Evolutionary conservation across 371 early-diverging fungal species (phyloP), one percentile per base, ranked within the genome.

Genomic region (Haplosporangium sp.): DNA sequence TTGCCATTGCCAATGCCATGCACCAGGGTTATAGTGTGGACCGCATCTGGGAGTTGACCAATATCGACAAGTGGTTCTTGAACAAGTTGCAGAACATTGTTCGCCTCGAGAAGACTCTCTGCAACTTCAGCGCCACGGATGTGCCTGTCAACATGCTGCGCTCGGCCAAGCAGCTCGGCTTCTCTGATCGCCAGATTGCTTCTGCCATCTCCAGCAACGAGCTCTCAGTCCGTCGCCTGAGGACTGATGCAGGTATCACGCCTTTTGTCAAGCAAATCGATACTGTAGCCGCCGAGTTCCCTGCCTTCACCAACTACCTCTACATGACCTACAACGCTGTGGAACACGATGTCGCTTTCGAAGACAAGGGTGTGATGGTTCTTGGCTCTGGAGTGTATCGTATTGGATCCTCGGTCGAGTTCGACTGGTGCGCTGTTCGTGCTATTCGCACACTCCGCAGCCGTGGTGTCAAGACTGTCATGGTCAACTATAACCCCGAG

Each of bases 401-500:
- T 61, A 97, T 97, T 59, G 97, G 97, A 46, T 93, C 94, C 11
- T 92, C 92, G 36, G 97, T 97, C 48, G 96, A 96, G 82, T 97
- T 97, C 80, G 96, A 96, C 81, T 96, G 96, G 95, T 95, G 95
- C 67, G 96, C 91, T 66, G 97, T 96, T 9, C 86, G 89, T 21
- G 87, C 90, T 57, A 92, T 94, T 67, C 94, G 95, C 59, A 87
- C 92, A 14, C 87, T 97, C 37, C 92, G 95, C 52, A 77, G 84
- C 29, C 69, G 90, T n/a, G 91, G 92, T 59, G 84, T 85, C 81
- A 91, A 92, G 83, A 97, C 97, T 0, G 87, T 97, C 47, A 95
- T 96, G 96, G 91, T 97, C 81, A 97, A 97, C 87, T 97, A 96
- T 89, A 97, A 97, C 84, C 97, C 97, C 37, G 97, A 97, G 81